A percentile compares a stretch with the other conserved stretches of the same genome.
Conservation (phyloP, 2,329 filamentous ascomycete genomes). For the Ascomycota sp. region DNA sequence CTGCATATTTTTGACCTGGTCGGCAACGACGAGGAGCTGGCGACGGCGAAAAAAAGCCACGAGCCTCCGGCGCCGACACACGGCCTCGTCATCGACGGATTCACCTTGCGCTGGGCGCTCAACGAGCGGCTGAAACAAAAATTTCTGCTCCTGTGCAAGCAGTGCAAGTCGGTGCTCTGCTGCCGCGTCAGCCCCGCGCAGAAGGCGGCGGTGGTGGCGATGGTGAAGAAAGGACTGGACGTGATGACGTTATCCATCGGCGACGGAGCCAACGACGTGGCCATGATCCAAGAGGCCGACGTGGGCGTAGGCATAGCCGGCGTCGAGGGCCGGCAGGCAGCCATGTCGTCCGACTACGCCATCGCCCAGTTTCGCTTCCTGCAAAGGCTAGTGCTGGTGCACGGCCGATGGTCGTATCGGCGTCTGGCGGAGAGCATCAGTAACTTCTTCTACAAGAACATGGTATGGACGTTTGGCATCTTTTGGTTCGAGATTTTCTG, state of each 20-base stretch:
- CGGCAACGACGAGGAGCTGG: conserved; percentile 70
- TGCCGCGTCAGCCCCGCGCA: conserved; percentile 93
- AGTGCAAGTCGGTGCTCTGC: conserved; percentile 89
- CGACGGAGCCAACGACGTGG: conserved; percentile 87
- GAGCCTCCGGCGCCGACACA: conserved; percentile 74
- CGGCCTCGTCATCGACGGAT: conserved; percentile 85
- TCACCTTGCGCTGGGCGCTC: conserved; percentile 74
- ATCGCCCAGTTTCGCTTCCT: conserved; percentile 88
- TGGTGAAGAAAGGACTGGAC: conserved; percentile 88
- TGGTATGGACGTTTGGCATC: conserved; percentile 89
- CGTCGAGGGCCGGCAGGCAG: conserved; percentile 77
- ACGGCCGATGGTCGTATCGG: conserved; percentile 92
- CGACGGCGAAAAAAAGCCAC: conserved; percentile 60
- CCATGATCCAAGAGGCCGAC: conserved; percentile 94
- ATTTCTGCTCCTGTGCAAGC: conserved; percentile 87
- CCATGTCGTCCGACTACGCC: conserved; percentile 91
- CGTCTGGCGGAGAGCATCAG: conserved; percentile 81
- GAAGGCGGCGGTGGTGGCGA: conserved; percentile 87
- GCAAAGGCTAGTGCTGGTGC: conserved; percentile 66
- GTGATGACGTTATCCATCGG: conserved; percentile 92
- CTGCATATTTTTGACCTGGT: conserved; percentile 56
- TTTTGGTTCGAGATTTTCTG: conserved; percentile 97
- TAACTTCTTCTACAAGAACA: conserved; percentile 99
- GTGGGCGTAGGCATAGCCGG: conserved; percentile 93
- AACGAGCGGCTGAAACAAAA: conserved; percentile 70